Percentiles rank a stretch among this genome's conserved stretches.
phyloP scores from a whole-genome alignment of 2,329 filamentous ascomycete genomes.

The Talaromyces sp. region DNA sequence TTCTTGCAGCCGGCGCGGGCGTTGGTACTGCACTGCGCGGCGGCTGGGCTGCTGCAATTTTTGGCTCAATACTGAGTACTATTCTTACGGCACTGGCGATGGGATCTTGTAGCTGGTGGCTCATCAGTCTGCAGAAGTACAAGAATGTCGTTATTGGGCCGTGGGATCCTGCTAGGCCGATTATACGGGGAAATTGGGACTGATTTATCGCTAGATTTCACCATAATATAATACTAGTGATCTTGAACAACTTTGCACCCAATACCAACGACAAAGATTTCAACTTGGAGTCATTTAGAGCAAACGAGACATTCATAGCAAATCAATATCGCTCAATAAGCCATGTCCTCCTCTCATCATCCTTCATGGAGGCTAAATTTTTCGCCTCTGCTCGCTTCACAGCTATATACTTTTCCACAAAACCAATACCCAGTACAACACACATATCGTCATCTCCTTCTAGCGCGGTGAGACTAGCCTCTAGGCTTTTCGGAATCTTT shows the following conservation, averaged over 20 bases:
- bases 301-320: background rate
- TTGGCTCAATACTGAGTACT: constrained; percentile 74
- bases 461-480: constrained; percentile 34
- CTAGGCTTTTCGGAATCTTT: constrained; percentile 33
- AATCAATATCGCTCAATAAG: constrained; percentile 38
- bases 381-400: constrained; percentile 35
- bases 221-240: background rate
- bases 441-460: constrained; percentile 29
- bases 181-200: constrained; percentile 44
- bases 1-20: constrained; percentile 74
- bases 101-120: constrained; percentile 95
- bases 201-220: constrained; percentile 20
- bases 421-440: constrained; percentile 27
- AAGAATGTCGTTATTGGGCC: constrained; percentile 98
- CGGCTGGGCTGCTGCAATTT: constrained; percentile 54
- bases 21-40: constrained; percentile 61
- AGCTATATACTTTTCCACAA: constrained; percentile 28
- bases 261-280: background rate
- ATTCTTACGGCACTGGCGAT: constrained; percentile 72
- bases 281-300: background rate
- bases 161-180: constrained; percentile 89
- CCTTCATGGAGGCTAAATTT: constrained; percentile 31
- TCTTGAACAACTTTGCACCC: background rate
- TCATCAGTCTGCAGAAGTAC: constrained; percentile 95
- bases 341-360: constrained; percentile 34